Evolutionary conservation across 805 yeast species (phyloP).

Genomic region (Kazachstania psychrophila): DNA sequence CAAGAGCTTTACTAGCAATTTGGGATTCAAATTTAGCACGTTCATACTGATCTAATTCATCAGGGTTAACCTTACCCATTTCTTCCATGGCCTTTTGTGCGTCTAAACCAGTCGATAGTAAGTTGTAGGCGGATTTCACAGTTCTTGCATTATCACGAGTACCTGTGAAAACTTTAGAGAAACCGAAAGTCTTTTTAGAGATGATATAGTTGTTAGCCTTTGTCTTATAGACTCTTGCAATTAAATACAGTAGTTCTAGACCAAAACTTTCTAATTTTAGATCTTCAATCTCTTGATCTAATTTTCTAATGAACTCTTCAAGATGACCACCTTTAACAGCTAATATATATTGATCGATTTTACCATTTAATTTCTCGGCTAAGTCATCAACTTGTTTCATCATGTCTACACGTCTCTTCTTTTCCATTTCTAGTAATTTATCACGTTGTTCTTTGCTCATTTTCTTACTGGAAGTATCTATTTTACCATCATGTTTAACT

Average conservation of each 20-base stretch:
- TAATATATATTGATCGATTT: slow-evolving; percentile 37
- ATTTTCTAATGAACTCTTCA: slow-evolving; percentile 40
- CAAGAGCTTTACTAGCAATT: slow-evolving; percentile 80
- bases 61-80: slow-evolving; percentile 59
- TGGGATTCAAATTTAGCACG: slow-evolving; percentile 72
- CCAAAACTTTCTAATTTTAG: slow-evolving; percentile 95
- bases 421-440: slow-evolving; percentile 41
- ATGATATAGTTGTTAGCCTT: slow-evolving; percentile 68
- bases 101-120: slow-evolving; percentile 76
- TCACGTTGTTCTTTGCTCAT: slow-evolving; percentile 39
- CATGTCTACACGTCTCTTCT: slow-evolving; percentile 44
- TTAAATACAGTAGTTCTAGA: slow-evolving; percentile 69
- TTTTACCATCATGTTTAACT: slow-evolving; percentile 31
- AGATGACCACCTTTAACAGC: slow-evolving; percentile 42
- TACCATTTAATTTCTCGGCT: slow-evolving; percentile 38
- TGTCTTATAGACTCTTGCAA: slow-evolving; percentile 68
- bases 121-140: slow-evolving; percentile 74
- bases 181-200: slow-evolving; percentile 75
- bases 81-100: slow-evolving; percentile 75
- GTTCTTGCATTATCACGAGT: slow-evolving; percentile 78
- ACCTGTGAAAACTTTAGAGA: slow-evolving; percentile 72
- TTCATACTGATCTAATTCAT: slow-evolving; percentile 46
- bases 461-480: slow-evolving; percentile 22
- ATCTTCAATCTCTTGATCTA: slow-evolving; percentile 59
- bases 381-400: slow-evolving; percentile 43